Percentiles rank a stretch among this genome's conserved stretches.
phyloP scores from a whole-genome alignment of 1,139 yeast species.

The Kodamaea derodonti region DNA sequence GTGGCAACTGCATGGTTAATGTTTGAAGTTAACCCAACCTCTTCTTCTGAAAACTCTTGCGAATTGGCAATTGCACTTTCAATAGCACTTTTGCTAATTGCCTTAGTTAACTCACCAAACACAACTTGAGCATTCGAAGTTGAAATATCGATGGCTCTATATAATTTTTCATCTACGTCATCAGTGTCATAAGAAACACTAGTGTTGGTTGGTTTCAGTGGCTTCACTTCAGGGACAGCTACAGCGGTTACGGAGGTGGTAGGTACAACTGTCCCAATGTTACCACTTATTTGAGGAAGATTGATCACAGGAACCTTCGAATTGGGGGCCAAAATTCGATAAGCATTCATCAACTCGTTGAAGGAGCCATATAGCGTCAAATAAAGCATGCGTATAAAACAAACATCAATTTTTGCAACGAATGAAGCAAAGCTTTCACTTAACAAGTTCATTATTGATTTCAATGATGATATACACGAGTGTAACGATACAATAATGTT shows the following conservation, averaged over 20 bases:
- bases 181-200: conserved; percentile 26
- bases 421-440: conserved; percentile 46
- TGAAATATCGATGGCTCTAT: conserved; percentile 70
- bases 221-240: conserved; percentile 20
- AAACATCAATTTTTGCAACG: conserved; percentile 57
- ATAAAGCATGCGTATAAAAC: conserved; percentile 69
- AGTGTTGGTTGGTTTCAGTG: conserved; percentile 23
- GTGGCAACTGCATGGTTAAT: conserved; percentile 46
- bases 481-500: conserved; percentile 30
- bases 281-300: conserved; percentile 2
- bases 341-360: conserved; percentile 72
- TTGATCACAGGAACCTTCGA: conserved; percentile 11
- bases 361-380: conserved; percentile 71
- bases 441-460: conserved; percentile 46
- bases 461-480: conserved; percentile 44
- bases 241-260: background rate
- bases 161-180: conserved; percentile 73
- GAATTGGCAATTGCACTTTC: conserved; percentile 35
- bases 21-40: conserved; percentile 26
- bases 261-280: background rate
- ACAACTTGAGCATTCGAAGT: conserved; percentile 77
- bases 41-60: conserved; percentile 16
- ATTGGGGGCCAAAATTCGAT: conserved; percentile 48
- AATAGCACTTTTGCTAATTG: conserved; percentile 69
- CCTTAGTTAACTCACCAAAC: conserved; percentile 71